Percentiles rank a stretch among this genome's conserved stretches.
Conservation (phyloP, 2,329 filamentous ascomycete species). For the Colletotrichum melonis region DNA sequence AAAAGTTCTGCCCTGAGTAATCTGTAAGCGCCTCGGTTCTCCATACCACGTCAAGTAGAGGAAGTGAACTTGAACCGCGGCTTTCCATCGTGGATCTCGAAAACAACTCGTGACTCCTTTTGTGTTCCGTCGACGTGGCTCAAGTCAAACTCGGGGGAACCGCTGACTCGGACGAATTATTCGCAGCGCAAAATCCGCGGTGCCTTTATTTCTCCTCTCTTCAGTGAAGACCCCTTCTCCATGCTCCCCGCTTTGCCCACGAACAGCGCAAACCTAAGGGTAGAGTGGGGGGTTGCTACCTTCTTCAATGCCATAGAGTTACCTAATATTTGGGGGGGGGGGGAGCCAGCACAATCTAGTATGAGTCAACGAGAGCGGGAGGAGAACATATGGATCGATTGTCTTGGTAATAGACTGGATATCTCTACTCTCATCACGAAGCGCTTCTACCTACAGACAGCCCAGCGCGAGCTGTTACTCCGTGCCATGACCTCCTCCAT, state of each 20-base stretch:
- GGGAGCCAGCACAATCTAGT: not conserved
- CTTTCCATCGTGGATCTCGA: not conserved
- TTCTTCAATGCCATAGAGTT: not conserved
- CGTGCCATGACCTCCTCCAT: too few species aligned
- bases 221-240: not conserved
- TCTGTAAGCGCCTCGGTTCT: not conserved
- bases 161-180: not conserved
- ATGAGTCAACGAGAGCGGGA: not conserved
- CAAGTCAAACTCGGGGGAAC: not conserved
- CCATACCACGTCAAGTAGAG: not conserved
- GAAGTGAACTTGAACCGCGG: not conserved
- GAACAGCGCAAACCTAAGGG: slow-evolving; percentile 1
- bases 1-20: not conserved
- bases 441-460: not conserved
- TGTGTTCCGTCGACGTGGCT: not conserved
- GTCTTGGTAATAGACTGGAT: not conserved
- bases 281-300: not conserved
- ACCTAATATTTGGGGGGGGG: not conserved
- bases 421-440: not conserved
- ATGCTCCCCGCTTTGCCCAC: not conserved
- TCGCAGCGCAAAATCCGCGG: not conserved
- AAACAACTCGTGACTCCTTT: not conserved
- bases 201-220: not conserved
- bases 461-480: not conserved
- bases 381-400: not conserved